Conservation (phyloP, 495 filamentous ascomycete species). For the Penicillium maclennaniae region DNA sequence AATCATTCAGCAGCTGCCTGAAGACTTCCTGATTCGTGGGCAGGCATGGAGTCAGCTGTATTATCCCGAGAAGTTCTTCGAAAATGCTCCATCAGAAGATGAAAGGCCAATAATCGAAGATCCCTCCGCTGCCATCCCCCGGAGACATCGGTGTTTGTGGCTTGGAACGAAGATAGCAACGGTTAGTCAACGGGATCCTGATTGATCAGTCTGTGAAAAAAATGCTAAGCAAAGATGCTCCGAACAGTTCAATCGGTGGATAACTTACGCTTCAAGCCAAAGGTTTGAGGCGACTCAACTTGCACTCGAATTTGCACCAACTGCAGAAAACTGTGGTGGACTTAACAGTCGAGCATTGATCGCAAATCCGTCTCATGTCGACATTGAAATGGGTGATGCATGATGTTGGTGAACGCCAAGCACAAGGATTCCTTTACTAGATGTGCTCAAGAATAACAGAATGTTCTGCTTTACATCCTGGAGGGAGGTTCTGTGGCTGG, state of each 20-base stretch:
- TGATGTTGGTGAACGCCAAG: not conserved
- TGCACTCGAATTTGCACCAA: constrained; percentile 22
- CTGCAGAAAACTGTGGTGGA: constrained; percentile 17
- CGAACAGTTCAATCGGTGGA: constrained; percentile 40
- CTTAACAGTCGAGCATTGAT: constrained; percentile 10
- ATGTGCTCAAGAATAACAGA: not conserved
- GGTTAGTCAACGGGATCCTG: constrained; percentile 26
- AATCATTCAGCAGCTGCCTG: constrained; percentile 61
- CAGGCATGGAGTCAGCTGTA: constrained; percentile 67
- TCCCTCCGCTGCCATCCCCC: constrained; percentile 56
- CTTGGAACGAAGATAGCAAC: constrained; percentile 58
- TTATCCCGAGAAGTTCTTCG: constrained; percentile 69
- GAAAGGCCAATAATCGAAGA: constrained; percentile 72
- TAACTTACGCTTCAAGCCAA: constrained; percentile 27
- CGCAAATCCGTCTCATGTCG: not conserved
- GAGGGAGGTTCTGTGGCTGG: not conserved
- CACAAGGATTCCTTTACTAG: not conserved
- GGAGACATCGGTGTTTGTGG: constrained; percentile 74
- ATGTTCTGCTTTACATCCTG: not conserved
- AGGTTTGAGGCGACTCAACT: constrained; percentile 32
- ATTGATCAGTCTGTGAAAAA: not conserved
- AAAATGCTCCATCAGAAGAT: constrained; percentile 64
- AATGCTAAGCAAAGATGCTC: not conserved
- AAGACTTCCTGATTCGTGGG: constrained; percentile 79
- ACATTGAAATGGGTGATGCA: constrained; percentile 9